Evolutionary conservation across 805 yeast genomes (phyloP), one percentile per base, ranked within the genome.

Genomic region (Ogataea glucozyma): DNA sequence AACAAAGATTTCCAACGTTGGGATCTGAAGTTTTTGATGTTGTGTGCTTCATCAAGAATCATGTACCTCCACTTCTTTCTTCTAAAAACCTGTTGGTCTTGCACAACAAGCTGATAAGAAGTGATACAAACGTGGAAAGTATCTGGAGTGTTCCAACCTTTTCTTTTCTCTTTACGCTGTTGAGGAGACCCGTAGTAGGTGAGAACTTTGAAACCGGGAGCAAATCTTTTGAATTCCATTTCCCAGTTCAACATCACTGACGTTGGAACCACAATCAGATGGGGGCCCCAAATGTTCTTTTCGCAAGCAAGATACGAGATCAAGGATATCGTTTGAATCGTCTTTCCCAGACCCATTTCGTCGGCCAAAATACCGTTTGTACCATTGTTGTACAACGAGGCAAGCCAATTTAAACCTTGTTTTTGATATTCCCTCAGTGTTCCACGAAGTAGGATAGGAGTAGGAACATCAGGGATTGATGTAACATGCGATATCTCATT

Each of bases 231-330:
- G 67, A 93, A 90, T 60, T 93, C 99, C 97, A 95, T 91, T 63
- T 93, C 99, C 99, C 99, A 93, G 60, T 93, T 93, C 41, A 93
- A 77, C 82, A 93, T 82, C 6, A 93, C 99, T 12, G 97, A 88
- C 0, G 99, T 93, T 4, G 99, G 99, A 4, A 93, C 99, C 46
- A 93, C 83, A 66, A 93, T 90, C 41, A 93, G 70, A 69, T 93
- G 99, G 0, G 99, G 99, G 0, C 99, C 99, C 99, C 99, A 93
- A 13, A 84, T 78, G 46, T 87, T 85, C 57, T 90, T 90, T 55
- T 85, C 96, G 56, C 97, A 88, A 0, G 99, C 99, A 40, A 93
- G 69, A 61, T 90, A 90, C 0, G 95, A 74, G 14, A 93, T 66
- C 31, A 93, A 66, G 0, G 97, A 79, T 40, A 93, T 93, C 0